Evolutionary conservation across 768 basidiomycete genomes (phyloP).

Genomic region (Gymnopilus junonius): DNA sequence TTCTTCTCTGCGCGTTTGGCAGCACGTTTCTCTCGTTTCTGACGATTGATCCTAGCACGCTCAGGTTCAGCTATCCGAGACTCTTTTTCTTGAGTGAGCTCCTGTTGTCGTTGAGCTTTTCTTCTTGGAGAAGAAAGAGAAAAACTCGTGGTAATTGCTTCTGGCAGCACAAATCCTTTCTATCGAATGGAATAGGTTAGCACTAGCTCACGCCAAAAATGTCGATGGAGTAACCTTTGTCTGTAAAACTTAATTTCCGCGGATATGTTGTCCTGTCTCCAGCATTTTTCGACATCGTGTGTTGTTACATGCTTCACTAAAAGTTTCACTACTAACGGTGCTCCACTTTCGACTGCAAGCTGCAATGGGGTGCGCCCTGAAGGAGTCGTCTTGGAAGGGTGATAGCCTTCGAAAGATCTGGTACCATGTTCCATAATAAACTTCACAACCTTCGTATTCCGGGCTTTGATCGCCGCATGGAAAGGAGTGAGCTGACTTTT

Average conservation of each 20-base stretch:
- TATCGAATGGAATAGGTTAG: slow-evolving; percentile 12
- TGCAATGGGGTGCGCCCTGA: slow-evolving; percentile 41
- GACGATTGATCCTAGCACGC: slow-evolving; percentile 32
- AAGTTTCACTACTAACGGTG: slow-evolving; percentile 32
- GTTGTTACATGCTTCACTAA: slow-evolving; percentile 43
- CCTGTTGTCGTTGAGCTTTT: slow-evolving; percentile 29
- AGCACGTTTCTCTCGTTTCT: slow-evolving; percentile 32
- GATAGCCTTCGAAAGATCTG: slow-evolving; percentile 34
- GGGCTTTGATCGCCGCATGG: slow-evolving; percentile 36
- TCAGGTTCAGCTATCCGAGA: slow-evolving; percentile 29
- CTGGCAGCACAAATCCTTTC: slow-evolving; percentile 39
- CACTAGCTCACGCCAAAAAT: neutral
- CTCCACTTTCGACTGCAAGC: slow-evolving; percentile 36
- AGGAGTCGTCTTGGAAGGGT: slow-evolving; percentile 39
- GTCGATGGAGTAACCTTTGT: slow-evolving; percentile 31
- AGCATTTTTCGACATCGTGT: slow-evolving; percentile 41
- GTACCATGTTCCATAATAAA: slow-evolving; percentile 37
- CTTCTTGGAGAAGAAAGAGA: slow-evolving; percentile 19
- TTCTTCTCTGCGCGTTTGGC: slow-evolving; percentile 26
- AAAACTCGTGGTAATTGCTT: slow-evolving; percentile 4
- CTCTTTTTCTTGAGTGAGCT: slow-evolving; percentile 27
- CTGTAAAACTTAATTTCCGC: slow-evolving; percentile 29
- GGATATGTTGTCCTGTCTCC: slow-evolving; percentile 25
- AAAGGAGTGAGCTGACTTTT: slow-evolving; percentile 37
- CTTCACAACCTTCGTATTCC: slow-evolving; percentile 36